Base-by-base conservation (phyloP, 345 rosid species). In the Pistacia vera region DNA sequence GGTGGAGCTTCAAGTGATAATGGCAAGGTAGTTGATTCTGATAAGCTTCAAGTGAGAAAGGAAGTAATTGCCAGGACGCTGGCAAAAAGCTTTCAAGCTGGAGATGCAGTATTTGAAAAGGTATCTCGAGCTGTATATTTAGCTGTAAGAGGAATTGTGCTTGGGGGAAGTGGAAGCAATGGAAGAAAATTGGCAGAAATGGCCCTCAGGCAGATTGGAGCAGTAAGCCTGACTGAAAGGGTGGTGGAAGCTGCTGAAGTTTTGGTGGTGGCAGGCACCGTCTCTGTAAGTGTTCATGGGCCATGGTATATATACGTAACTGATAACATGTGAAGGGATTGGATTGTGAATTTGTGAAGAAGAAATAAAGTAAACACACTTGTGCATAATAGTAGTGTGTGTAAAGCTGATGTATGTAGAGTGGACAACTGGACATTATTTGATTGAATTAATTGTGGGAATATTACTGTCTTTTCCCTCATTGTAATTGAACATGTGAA, bases 11-110 rank as follows among this genome's bases (percentile, higher is more conserved):
- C 86, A 30, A 68, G 62, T 30, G 79, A 77, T 16, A 80, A 73
- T 72, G 84, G 73, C 20, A 66, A 78, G 57, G 58, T 41, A 28
- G 36, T 66, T 18, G 78, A 82, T 12, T 1, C 72, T 0, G 73
- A 85, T 80, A 78, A 82, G 78, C 81, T 76, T 74, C 81, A 75
- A 64, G 64, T 76, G 3, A 86, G 86, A 85, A 91, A 90, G 80
- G 84, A 41, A 8, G 78, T 93, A 66, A 90, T 93, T 92, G 85
- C 73, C 68, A 85, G 91, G 66, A 88, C 87, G 83, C 64, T 95
- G 73, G 90, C 84, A 11, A 95, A 86, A 89, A 90, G 96, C 80
- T 83, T 95, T 83, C 92, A 81, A 72, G 93, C 89, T 44, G 93
- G 92, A 61, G 95, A 93, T 79, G 84, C 93, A 11, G 87, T 95